phyloP scores from a whole-genome alignment of 345 rosid species.

The Camelina hispida region DNA sequence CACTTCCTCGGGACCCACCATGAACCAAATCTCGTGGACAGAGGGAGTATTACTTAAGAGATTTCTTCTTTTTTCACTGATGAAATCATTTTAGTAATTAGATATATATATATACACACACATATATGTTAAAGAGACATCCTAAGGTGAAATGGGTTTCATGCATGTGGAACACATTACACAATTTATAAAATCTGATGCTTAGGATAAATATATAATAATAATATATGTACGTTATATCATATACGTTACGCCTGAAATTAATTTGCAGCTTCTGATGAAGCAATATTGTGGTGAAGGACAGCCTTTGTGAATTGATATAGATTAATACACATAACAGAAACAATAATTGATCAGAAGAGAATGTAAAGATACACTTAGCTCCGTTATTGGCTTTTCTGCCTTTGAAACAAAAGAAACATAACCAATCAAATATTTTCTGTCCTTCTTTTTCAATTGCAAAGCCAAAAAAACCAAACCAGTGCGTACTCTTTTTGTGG shows the following conservation, averaged over 20 bases:
- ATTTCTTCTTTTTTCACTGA: neutral
- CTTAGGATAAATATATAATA: neutral
- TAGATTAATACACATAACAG: too few relatives aligned
- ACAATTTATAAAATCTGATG: neutral
- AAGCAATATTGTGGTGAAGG: neutral
- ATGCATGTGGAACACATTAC: neutral
- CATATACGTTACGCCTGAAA: neutral
- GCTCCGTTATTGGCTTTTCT: neutral
- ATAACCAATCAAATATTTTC: constrained; percentile 3
- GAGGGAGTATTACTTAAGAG: neutral
- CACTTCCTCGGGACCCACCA: constrained; percentile 36
- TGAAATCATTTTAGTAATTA: neutral
- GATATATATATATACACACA: neutral
- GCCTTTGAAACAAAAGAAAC: constrained; percentile 11
- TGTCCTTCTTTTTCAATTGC: constrained; percentile 2
- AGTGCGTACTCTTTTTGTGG: constrained; percentile 22
- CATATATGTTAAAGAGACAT: neutral
- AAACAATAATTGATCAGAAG: too few relatives aligned
- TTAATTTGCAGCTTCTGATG: neutral
- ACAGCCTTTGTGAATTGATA: neutral
- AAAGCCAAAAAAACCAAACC: neutral
- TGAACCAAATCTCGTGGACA: constrained; percentile 32
- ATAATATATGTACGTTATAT: neutral
- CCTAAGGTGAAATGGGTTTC: neutral
- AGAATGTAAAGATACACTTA: neutral